phyloP scores from a whole-genome alignment of 1,284 basidiomycete species.

The Malassezia sympodialis region DNA sequence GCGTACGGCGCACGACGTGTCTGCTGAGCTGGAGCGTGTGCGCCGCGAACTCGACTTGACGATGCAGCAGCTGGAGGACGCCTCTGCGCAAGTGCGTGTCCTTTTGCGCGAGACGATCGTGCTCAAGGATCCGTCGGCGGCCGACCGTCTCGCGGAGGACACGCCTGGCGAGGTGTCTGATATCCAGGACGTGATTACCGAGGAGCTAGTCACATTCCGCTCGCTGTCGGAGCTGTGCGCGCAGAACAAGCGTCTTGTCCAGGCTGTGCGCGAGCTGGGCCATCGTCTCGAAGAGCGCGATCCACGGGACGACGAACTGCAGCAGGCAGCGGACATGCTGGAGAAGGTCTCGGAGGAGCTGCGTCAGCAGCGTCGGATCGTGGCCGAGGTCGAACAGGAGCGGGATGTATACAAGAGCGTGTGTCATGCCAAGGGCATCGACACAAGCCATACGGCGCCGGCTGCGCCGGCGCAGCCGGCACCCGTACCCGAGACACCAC shows the following conservation, averaged over 20 bases:
- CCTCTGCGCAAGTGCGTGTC: slow-evolving; percentile 71
- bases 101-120: slow-evolving; percentile 70
- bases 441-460: background rate
- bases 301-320: slow-evolving; percentile 59
- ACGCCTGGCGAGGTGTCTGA: slow-evolving; percentile 19
- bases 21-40: slow-evolving; percentile 54
- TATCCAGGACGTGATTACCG: slow-evolving; percentile 63
- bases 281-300: slow-evolving; percentile 48
- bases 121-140: slow-evolving; percentile 67
- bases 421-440: slow-evolving; percentile 49
- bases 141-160: slow-evolving; percentile 61
- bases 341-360: slow-evolving; percentile 66
- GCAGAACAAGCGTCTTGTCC: slow-evolving; percentile 79
- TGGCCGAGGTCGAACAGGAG: slow-evolving; percentile 73
- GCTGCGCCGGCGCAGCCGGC: background rate
- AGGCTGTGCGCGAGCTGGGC: slow-evolving; percentile 61
- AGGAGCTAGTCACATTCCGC: slow-evolving; percentile 77
- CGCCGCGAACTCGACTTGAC: slow-evolving; percentile 63
- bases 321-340: slow-evolving; percentile 76
- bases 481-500: background rate
- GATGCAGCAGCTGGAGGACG: slow-evolving; percentile 61
- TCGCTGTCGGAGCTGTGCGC: slow-evolving; percentile 70
- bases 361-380: slow-evolving; percentile 59
- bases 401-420: slow-evolving; percentile 73
- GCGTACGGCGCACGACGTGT: slow-evolving; percentile 50